Base-by-base conservation (phyloP, 495 filamentous ascomycete species). In the Aspergillus bertholletiae region DNA sequence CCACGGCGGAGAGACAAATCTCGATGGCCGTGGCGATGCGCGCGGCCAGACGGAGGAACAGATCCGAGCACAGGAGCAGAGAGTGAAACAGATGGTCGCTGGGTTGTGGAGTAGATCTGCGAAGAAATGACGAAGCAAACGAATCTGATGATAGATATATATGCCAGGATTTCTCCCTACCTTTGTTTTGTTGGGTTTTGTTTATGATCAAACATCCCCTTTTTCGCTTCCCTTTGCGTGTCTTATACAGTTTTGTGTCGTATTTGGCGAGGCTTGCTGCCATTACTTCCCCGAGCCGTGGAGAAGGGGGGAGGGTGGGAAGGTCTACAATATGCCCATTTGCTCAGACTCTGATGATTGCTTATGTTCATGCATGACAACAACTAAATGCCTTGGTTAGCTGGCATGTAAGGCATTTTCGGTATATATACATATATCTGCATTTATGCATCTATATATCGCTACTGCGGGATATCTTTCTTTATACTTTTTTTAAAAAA, bases 1-100 rank as follows among this genome's bases (percentile, higher is more conserved):
- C 45, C 53, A 50, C 26, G 69, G 59, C 9, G 70, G 72, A 20
- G 30, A 55, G 32, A 78, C 78, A 74, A 75, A 78, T 59, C 76
- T 82, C 56, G 83, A 85, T 64, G 75, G 72, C 51, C 67, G 82
- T 20, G 76, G 83, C 0, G 77, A 88, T 60, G 84, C 78, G 11
- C 70, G 78, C 22, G 84, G 84, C 1, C 84, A 88, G 71, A 85
- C 81, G 11, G 82, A 85, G 57, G 76, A 79, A 65, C 81, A 84
- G 77, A 87, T 88, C 49, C 57, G 70, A 37, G 80, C 80, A 57
- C 84, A 88, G 74, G 76, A 84, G 65, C 69, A 80, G 13, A 72
- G 73, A 65, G 82, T 88, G 8, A 75, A 81, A 65, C 80, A 85
- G 64, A 80, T 78, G 63, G 77, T 80, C 54, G 71, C 78, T 56